Conservation (phyloP, 2,329 filamentous ascomycete genomes). For the Nemania sp. region DNA sequence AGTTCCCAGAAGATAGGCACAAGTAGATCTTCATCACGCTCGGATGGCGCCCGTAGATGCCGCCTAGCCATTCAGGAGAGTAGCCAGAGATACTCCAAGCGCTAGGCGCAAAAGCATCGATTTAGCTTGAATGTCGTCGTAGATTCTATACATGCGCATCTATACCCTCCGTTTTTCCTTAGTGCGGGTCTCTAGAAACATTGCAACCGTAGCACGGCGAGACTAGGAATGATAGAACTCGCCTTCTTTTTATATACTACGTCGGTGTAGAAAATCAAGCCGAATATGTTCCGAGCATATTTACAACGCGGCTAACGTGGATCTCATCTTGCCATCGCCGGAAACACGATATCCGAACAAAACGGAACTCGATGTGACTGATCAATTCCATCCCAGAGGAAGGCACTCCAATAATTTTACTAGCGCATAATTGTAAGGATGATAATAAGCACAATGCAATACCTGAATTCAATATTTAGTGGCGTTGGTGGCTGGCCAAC, state of each 20-base stretch:
- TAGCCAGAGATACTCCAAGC: background rate
- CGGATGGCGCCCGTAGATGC: conserved; percentile 58
- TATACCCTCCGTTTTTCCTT: background rate
- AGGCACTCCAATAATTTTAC: background rate
- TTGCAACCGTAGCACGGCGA: background rate
- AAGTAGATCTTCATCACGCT: conserved; percentile 57
- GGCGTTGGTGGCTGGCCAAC: background rate
- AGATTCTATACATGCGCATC: background rate
- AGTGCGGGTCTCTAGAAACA: background rate
- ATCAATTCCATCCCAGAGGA: background rate
- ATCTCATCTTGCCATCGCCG: background rate
- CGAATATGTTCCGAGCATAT: background rate
- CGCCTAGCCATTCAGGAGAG: conserved; percentile 1
- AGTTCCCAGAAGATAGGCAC: conserved; percentile 55
- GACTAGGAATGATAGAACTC: background rate
- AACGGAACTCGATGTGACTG: background rate
- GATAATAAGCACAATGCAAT: background rate
- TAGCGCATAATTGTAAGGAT: background rate
- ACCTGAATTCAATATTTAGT: background rate
- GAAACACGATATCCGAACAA: background rate
- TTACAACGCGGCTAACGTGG: background rate
- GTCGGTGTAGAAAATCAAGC: background rate
- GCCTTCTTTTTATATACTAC: background rate
- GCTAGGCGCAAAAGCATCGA: background rate
- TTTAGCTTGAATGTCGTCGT: background rate